Evolutionary conservation across 371 early-diverging fungal species (phyloP), one percentile per base, ranked within the genome.

Genomic region (Mucor circinelloides): DNA sequence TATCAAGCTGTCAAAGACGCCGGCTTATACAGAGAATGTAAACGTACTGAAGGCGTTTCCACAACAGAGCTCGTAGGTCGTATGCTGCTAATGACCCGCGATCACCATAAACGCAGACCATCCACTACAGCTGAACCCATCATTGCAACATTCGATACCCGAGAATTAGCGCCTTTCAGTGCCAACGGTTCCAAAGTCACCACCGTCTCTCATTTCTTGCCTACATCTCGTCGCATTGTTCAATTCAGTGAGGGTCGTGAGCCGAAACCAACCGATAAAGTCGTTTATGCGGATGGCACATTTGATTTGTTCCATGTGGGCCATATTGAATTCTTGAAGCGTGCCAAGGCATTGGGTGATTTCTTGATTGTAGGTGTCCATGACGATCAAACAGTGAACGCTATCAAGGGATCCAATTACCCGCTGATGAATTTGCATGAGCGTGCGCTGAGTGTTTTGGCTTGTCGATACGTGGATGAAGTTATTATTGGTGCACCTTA

Each of bases 231-330:
- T 67, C 86, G 89, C 63, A 91, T 96, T 72, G 91, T 93, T 21
- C 96, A 95, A 72, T 96, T 96, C 74, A 93, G 94, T 13, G 88
- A 93, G 64, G 91, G 90, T 15, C 79, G 82, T 42, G 94, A 94
- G 62, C 95, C 95, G 10, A 82, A 86, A 69, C 72, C 74, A 1
- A 80, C 69, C 38, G 87, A 87, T 63, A 82, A 83, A 66, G 85
- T 96, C 13, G 93, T 97, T 21, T 99, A 97, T 77, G 95, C 97
- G 12, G 98, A 97, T 74, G 99, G 99, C 15, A 92, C 94, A 8
- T 99, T 97, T 82, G 99, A 99, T 77, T 77, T 99, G 69, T 99
- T 97, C 87, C 99, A 98, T 79, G 86, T 92, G 7, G 99, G 99
- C 23, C 98, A 99, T 78, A 93, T 95, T 71, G 93, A 94, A 79